Evolutionary conservation across 2,329 filamentous ascomycete genomes (phyloP).

Genomic region (Fusarium annulatum): DNA sequence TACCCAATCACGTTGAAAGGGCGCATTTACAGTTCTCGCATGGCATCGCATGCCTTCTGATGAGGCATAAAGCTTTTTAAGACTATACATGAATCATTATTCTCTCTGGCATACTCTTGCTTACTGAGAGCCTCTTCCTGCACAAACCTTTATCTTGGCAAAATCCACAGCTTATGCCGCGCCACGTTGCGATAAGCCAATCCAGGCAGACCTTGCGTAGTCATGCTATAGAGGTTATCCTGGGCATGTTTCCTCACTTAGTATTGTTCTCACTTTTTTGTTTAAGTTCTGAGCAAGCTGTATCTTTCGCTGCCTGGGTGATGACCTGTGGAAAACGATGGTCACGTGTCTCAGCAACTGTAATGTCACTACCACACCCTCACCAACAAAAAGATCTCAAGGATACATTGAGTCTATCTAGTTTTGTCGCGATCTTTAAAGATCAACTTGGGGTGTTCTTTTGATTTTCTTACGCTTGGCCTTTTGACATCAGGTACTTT

Average conservation of each 20-base stretch:
- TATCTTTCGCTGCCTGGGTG: too few relatives aligned
- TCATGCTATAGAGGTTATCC: accelerated
- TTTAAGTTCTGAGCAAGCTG: background rate
- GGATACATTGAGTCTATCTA: background rate
- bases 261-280: background rate
- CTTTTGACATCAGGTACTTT: too few relatives aligned
- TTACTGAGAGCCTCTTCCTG: background rate
- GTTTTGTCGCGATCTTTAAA: too few relatives aligned
- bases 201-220: accelerated
- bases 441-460: too few relatives aligned
- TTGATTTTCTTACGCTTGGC: accelerated
- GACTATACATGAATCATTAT: background rate
- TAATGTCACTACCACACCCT: background rate
- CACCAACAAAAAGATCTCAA: background rate
- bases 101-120: background rate
- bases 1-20: accelerated
- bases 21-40: too few relatives aligned
- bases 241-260: accelerated
- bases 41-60: accelerated
- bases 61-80: too few relatives aligned
- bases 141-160: background rate
- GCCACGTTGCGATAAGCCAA: background rate
- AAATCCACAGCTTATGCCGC: background rate
- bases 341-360: background rate
- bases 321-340: background rate